A percentile compares a stretch with the other conserved stretches of the same genome.
Conservation (phyloP, 2,329 filamentous ascomycete species). For the Tolypocladium pustulatum region DNA sequence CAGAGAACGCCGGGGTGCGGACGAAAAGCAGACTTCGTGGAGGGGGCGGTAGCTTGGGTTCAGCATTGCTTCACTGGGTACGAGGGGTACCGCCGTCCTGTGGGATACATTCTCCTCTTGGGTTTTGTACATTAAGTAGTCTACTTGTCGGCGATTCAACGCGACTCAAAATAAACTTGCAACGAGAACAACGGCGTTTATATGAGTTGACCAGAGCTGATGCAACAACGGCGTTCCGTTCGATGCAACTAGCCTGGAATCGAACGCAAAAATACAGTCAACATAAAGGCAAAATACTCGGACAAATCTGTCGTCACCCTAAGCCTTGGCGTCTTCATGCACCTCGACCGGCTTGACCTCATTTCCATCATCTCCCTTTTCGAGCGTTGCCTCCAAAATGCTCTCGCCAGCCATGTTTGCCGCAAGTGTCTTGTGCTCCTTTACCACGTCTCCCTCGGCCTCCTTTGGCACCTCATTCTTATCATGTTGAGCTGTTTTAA, state of each 20-base stretch:
- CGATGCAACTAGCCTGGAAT: neutral
- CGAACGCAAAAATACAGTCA: neutral
- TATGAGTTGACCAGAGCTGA: neutral
- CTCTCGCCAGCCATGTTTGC: slow-evolving; percentile 33
- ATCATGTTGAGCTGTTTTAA: neutral
- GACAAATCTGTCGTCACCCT: neutral
- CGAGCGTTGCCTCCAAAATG: slow-evolving; percentile 26
- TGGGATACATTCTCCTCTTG: neutral
- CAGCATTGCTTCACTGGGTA: neutral
- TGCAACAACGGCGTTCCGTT: neutral
- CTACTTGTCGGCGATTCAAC: neutral
- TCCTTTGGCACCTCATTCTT: neutral
- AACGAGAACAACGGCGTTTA: neutral
- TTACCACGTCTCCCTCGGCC: slow-evolving; percentile 1
- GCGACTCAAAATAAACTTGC: neutral
- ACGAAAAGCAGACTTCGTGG: slow-evolving; percentile 17
- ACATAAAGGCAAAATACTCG: neutral
- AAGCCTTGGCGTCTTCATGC: slow-evolving; percentile 22
- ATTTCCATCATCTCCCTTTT: slow-evolving; percentile 20
- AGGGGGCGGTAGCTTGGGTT: slow-evolving; percentile 7
- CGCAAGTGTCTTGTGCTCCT: slow-evolving; percentile 24
- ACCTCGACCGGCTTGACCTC: slow-evolving; percentile 24
- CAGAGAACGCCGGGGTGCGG: slow-evolving; percentile 25
- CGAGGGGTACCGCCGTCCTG: neutral
- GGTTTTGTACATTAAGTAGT: neutral